A percentile compares a stretch with the other conserved stretches of the same genome.
Conservation (phyloP, 2,329 filamentous ascomycete genomes). For the Pseudogymnoascus sp. region DNA sequence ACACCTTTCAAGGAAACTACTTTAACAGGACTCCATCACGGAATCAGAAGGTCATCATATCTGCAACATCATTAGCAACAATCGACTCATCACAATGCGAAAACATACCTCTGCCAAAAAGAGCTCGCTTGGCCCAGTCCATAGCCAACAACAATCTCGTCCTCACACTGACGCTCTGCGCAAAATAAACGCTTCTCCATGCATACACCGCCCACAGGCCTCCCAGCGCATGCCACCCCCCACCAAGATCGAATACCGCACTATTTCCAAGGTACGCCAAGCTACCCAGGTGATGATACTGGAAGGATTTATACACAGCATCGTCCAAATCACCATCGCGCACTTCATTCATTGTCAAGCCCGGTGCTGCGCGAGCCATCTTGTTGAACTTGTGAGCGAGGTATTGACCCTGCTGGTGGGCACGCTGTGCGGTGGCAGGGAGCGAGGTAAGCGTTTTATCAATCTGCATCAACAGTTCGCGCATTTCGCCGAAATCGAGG, state of each 20-base stretch:
- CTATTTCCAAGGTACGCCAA: slow-evolving; percentile 95
- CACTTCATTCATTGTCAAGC: slow-evolving; percentile 71
- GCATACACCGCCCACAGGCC: slow-evolving; percentile 91
- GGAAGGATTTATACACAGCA: slow-evolving; percentile 86
- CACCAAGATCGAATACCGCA: slow-evolving; percentile 82
- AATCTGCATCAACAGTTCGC: slow-evolving; percentile 82
- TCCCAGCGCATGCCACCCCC: slow-evolving; percentile 70
- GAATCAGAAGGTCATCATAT: slow-evolving; percentile 6
- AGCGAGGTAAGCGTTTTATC: slow-evolving; percentile 91
- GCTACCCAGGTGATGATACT: slow-evolving; percentile 86
- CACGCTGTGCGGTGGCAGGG: slow-evolving; percentile 90
- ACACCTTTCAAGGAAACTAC: neutral
- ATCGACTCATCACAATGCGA: neutral
- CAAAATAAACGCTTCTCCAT: slow-evolving; percentile 95
- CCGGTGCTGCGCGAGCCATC: slow-evolving; percentile 69
- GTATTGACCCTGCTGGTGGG: slow-evolving; percentile 92
- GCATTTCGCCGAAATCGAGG: slow-evolving; percentile 86
- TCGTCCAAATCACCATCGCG: slow-evolving; percentile 86
- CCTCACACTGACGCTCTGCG: slow-evolving; percentile 88
- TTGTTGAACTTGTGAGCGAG: slow-evolving; percentile 92
- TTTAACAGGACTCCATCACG: neutral
- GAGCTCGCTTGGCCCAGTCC: slow-evolving; percentile 95
- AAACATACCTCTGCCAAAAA: slow-evolving; percentile 80
- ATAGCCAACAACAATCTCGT: slow-evolving; percentile 86
- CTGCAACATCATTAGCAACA: neutral